Conservation (phyloP, 2,329 filamentous ascomycete genomes). For the Xylaria multiplex region DNA sequence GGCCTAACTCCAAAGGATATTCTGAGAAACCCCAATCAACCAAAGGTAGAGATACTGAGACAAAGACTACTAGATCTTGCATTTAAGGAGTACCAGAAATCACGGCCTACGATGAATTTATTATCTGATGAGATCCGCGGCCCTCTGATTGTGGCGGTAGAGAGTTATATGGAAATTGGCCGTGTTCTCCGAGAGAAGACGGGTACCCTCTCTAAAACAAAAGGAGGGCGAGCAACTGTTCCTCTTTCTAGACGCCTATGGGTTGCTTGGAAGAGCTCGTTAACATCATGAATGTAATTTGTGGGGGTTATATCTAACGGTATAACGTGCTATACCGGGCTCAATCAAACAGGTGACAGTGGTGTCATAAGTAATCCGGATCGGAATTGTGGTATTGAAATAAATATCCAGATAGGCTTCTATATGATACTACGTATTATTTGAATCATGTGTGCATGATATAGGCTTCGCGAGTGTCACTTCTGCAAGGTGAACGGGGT, state of each 20-base stretch:
- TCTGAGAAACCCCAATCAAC: conserved; percentile 59
- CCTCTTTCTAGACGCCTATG: conserved; percentile 46
- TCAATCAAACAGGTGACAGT: background rate
- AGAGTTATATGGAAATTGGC: conserved; percentile 82
- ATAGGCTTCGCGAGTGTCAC: background rate
- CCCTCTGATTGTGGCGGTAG: conserved; percentile 74
- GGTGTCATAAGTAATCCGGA: too few relatives aligned
- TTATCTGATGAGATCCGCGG: conserved; percentile 69
- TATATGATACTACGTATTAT: background rate
- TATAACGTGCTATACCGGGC: background rate
- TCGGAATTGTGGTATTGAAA: background rate
- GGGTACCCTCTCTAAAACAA: conserved; percentile 38
- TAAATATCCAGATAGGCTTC: background rate
- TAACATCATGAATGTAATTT: conserved; percentile 19
- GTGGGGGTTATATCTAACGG: background rate
- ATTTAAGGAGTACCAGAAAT: conserved; percentile 67
- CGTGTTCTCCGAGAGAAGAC: conserved; percentile 61
- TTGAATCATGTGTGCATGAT: background rate
- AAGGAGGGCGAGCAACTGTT: conserved; percentile 45
- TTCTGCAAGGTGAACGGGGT: background rate
- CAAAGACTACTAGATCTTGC: conserved; percentile 67
- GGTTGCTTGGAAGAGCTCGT: conserved; percentile 49
- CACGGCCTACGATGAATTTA: conserved; percentile 66
- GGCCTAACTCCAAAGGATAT: conserved; percentile 65
- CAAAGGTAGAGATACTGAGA: conserved; percentile 61